Percentiles rank a stretch among this genome's conserved stretches.
phyloP scores from a whole-genome alignment of 2,329 filamentous ascomycete species.

The Colletotrichum tamarilloi region DNA sequence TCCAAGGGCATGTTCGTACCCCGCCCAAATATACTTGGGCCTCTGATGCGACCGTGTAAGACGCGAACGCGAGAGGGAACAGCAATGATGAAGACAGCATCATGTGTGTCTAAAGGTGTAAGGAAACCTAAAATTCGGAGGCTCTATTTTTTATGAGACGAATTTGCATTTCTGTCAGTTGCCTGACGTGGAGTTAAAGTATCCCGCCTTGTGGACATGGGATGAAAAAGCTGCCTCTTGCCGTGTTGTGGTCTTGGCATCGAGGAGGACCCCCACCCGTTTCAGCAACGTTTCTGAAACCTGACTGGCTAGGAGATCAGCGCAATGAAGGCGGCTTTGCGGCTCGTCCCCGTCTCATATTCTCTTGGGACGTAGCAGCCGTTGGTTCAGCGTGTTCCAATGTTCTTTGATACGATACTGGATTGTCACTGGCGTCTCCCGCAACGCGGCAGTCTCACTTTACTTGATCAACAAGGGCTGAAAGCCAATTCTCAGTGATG shows the following conservation, averaged over 20 bases:
- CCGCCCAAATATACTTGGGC: neutral
- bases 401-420: neutral
- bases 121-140: neutral
- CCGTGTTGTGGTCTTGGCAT: conserved; percentile 3
- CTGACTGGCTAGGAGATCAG: conserved; percentile 8
- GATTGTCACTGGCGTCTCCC: neutral
- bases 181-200: conserved; percentile 8
- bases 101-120: neutral
- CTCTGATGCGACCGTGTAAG: conserved; percentile 11
- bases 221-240: neutral
- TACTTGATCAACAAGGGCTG: neutral
- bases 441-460: neutral
- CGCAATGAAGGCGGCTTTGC: neutral
- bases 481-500: too few relatives aligned
- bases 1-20: conserved; percentile 14
- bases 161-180: neutral
- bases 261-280: conserved; percentile 16
- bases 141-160: neutral
- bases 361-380: conserved; percentile 10
- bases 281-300: conserved; percentile 32
- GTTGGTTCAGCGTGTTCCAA: neutral
- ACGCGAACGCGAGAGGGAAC: conserved; percentile 6
- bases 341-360: conserved; percentile 25
- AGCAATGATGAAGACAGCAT: conserved; percentile 7
- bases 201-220: neutral